Evolutionary conservation across 495 filamentous ascomycete species (phyloP).

Genomic region (Aspergillus campestris): DNA sequence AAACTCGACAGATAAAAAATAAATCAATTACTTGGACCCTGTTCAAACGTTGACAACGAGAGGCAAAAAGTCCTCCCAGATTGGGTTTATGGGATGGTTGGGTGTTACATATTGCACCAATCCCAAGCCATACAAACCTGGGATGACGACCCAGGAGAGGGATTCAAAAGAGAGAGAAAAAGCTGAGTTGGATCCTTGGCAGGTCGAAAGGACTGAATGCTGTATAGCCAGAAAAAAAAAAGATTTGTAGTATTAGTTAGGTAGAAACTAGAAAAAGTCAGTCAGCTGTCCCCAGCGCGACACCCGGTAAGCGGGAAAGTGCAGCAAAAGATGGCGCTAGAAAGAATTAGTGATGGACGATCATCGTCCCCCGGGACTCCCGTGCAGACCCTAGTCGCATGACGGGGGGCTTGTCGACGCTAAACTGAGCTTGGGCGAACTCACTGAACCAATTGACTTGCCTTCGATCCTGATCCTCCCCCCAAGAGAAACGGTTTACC

Average conservation of each 20-base stretch:
- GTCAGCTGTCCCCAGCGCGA: conserved; percentile 33
- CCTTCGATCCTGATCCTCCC: not conserved
- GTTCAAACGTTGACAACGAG: conserved; percentile 19
- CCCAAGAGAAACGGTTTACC: too few relatives aligned
- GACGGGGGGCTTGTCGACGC: conserved; percentile 23
- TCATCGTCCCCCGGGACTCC: conserved; percentile 25
- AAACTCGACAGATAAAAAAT: too few relatives aligned
- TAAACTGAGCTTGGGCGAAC: conserved; percentile 23
- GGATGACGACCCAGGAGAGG: not conserved
- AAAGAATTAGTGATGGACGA: conserved; percentile 27
- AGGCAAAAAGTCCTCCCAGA: conserved; percentile 5
- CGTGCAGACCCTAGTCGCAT: conserved; percentile 36
- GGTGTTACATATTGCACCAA: not conserved
- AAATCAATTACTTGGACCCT: conserved; percentile 6
- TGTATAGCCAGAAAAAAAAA: too few relatives aligned
- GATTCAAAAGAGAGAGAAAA: too few relatives aligned
- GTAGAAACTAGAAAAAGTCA: too few relatives aligned
- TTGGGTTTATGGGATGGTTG: too few relatives aligned
- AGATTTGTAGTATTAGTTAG: too few relatives aligned
- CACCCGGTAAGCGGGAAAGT: conserved; percentile 31
- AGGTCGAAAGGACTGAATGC: conserved; percentile 2
- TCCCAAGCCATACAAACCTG: conserved; percentile 14
- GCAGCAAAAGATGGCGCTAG: conserved; percentile 36
- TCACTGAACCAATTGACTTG: conserved; percentile 22
- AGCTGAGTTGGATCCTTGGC: conserved; percentile 2